Conservation (phyloP, 495 filamentous ascomycete species). For the Aspergillus incahuasiensis region DNA sequence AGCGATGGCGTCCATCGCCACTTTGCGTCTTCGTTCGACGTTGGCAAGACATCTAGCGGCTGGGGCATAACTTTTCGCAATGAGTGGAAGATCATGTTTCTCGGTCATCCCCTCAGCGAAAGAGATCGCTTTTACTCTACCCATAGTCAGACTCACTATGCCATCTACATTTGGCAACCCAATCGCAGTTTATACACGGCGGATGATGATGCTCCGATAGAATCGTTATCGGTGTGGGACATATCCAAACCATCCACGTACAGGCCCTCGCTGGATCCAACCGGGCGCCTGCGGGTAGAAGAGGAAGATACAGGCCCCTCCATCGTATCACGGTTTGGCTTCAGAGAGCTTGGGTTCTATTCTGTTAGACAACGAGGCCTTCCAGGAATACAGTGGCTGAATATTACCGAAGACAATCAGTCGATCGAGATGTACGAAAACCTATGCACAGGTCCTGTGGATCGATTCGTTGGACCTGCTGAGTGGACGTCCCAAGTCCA, state of each 20-base stretch:
- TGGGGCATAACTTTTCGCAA: constrained; percentile 54
- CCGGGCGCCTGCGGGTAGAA: constrained; percentile 29
- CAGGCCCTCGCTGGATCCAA: constrained; percentile 52
- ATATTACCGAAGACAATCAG: constrained; percentile 44
- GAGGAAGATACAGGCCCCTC: constrained; percentile 40
- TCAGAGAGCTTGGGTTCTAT: constrained; percentile 52
- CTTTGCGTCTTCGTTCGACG: constrained; percentile 60
- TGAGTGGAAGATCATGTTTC: constrained; percentile 64
- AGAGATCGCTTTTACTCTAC: constrained; percentile 61
- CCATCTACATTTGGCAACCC: constrained; percentile 63
- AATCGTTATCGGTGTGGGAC: constrained; percentile 64
- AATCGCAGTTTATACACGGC: constrained; percentile 53
- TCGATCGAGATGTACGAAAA: constrained; percentile 48
- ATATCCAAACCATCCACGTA: constrained; percentile 53
- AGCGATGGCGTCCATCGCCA: constrained; percentile 56
- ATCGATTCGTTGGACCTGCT: constrained; percentile 27
- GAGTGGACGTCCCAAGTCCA: constrained; percentile 39
- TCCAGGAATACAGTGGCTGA: constrained; percentile 50
- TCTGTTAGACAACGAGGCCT: constrained; percentile 53
- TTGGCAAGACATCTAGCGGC: constrained; percentile 26
- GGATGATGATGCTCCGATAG: constrained; percentile 55
- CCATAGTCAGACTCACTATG: constrained; percentile 60
- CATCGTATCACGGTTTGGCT: constrained; percentile 53
- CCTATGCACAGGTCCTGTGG: constrained; percentile 40
- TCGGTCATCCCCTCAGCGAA: constrained; percentile 55